Evolutionary conservation across 176 grass and related monocot species (phyloP).

Genomic region (Musa itinerans): DNA sequence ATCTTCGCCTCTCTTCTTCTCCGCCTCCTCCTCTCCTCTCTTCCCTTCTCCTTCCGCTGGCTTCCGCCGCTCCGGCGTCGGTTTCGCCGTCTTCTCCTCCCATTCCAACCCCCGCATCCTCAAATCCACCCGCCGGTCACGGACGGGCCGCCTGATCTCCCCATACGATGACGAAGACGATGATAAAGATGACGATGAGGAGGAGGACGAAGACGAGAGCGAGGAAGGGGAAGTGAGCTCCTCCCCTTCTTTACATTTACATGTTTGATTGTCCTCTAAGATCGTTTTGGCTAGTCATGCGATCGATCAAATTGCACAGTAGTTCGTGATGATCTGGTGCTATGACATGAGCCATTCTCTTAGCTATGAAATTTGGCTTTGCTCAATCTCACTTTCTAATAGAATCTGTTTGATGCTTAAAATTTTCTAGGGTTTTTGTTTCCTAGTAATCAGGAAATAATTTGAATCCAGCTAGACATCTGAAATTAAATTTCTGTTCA

Average conservation of each 20-base stretch:
- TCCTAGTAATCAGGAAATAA: not conserved
- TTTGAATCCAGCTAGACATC: too few relatives aligned
- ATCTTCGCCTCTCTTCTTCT: not conserved
- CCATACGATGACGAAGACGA: conserved; percentile 5
- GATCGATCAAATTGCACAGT: too few relatives aligned
- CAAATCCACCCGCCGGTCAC: conserved; percentile 15
- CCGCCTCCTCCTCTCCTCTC: not conserved
- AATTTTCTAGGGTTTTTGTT: not conserved
- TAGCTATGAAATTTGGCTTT: too few relatives aligned
- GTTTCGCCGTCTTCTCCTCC: conserved; percentile 11
- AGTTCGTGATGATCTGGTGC: too few relatives aligned
- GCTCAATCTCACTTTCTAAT: too few relatives aligned
- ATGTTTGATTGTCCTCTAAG: not conserved
- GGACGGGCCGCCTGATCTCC: not conserved
- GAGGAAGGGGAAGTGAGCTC: conserved; percentile 4
- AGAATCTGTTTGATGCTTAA: too few relatives aligned
- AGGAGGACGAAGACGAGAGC: not conserved
- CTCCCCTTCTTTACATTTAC: not conserved
- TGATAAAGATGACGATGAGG: not conserved
- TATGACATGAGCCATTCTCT: too few relatives aligned
- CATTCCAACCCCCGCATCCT: conserved; percentile 20
- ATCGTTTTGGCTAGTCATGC: not conserved
- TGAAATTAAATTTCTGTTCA: too few relatives aligned
- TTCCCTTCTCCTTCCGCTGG: not conserved
- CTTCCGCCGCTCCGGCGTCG: not conserved